These are phyloP conservation scores for Candida insectorum DNA, from an alignment of 805 yeast species.

Conservation along the genomic window DNA sequence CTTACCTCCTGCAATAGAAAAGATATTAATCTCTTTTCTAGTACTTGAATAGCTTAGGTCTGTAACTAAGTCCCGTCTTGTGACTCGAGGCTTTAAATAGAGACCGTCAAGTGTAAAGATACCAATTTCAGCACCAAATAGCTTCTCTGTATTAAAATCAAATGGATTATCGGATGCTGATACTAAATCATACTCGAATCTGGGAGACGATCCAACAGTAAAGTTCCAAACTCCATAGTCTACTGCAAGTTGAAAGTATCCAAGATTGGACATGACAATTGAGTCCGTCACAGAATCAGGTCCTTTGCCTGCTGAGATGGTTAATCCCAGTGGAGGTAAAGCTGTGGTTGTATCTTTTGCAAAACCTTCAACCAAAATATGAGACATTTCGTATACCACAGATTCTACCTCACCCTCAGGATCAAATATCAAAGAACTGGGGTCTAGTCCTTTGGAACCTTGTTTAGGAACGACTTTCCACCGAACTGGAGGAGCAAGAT, in stretches of 20 bases:
- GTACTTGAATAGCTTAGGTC: neutral
- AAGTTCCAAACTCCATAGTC: conserved; percentile 69
- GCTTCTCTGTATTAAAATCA: conserved; percentile 24
- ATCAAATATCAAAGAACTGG: conserved; percentile 52
- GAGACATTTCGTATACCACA: conserved; percentile 43
- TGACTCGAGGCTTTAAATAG: conserved; percentile 43
- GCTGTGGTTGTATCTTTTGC: conserved; percentile 44
- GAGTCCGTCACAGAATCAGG: conserved; percentile 42
- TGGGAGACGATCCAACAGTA: conserved; percentile 17
- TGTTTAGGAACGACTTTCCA: conserved; percentile 64
- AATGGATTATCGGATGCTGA: conserved; percentile 44
- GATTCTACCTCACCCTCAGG: conserved; percentile 23
- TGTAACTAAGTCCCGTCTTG: conserved; percentile 14
- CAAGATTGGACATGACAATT: conserved; percentile 71
- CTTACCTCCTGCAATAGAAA: conserved; percentile 81
- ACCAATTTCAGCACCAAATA: conserved; percentile 23
- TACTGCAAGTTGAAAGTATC: conserved; percentile 77
- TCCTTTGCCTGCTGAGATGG: conserved; percentile 34
- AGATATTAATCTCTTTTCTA: conserved; percentile 52
- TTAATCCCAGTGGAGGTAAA: conserved; percentile 48
- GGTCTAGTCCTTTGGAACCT: conserved; percentile 42
- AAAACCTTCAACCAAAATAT: conserved; percentile 68
- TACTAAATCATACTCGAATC: conserved; percentile 19
- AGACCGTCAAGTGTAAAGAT: conserved; percentile 45
- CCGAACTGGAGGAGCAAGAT: conserved; percentile 56